These are phyloP conservation scores for Fraxinus greggii DNA, from an alignment of 305 asterid species.

Conservation along the genomic window DNA sequence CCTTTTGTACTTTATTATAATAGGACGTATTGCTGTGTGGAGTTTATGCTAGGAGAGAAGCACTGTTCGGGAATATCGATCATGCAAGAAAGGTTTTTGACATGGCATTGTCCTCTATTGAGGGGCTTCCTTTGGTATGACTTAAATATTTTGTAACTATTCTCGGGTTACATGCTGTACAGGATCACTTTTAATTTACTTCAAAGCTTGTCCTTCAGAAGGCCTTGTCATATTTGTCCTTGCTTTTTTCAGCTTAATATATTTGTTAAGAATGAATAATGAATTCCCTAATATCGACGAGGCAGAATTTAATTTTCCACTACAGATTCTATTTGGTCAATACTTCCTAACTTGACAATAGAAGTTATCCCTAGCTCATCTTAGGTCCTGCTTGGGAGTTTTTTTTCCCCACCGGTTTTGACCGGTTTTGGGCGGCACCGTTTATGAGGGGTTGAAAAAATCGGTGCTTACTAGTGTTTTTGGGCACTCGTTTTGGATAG, in stretches of 20 bases:
- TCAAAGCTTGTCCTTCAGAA: not conserved
- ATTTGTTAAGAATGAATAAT: slow-evolving; percentile 7
- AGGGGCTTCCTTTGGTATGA: slow-evolving; percentile 79
- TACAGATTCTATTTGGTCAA: not conserved
- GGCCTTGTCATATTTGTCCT: slow-evolving; percentile 1
- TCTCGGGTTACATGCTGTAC: slow-evolving; percentile 22
- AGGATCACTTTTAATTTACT: slow-evolving; percentile 12
- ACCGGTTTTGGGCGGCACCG: too few species aligned
- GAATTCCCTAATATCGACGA: not conserved
- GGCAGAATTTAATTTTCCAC: not conserved
- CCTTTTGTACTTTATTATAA: slow-evolving; percentile 20
- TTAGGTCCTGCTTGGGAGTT: not conserved
- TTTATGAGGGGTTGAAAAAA: too few species aligned
- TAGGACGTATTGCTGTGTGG: slow-evolving; percentile 97
- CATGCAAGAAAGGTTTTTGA: slow-evolving; percentile 90
- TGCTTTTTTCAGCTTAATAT: not conserved
- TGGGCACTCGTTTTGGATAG: too few species aligned
- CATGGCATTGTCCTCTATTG: slow-evolving; percentile 86
- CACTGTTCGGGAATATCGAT: slow-evolving; percentile 73
- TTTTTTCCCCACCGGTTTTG: too few species aligned
- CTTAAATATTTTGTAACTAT: slow-evolving; percentile 19
- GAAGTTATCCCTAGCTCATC: not conserved
- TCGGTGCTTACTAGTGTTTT: too few species aligned
- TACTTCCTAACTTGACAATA: not conserved
- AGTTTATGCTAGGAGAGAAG: slow-evolving; percentile 91